Percentiles rank a stretch among this genome's conserved stretches.
These are phyloP conservation scores for Hypoxylon lienhwacheense DNA, from an alignment of 495 filamentous ascomycete genomes.

Conservation along the genomic window DNA sequence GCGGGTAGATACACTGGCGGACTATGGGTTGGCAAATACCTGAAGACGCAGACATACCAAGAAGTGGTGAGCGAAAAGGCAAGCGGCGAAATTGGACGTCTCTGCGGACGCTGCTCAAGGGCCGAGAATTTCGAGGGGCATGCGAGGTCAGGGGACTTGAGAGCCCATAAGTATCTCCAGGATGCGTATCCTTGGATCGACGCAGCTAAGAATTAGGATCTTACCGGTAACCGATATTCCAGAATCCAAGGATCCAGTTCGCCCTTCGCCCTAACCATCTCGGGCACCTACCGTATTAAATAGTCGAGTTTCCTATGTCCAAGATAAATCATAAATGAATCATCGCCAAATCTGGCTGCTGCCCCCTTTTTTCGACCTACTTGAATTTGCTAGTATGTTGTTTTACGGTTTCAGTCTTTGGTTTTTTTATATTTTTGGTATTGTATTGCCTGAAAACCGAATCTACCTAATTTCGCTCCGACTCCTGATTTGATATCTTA, in stretches of 20 bases:
- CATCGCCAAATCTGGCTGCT: background rate
- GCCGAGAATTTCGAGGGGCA: constrained; percentile 59
- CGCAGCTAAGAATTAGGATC: constrained; percentile 25
- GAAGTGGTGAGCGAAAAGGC: constrained; percentile 50
- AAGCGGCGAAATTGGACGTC: constrained; percentile 53
- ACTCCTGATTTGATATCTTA: too few species aligned
- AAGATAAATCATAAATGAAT: too few species aligned
- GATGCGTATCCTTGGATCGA: constrained; percentile 51
- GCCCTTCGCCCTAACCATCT: too few species aligned
- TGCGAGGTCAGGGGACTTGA: constrained; percentile 52
- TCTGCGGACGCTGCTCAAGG: constrained; percentile 54
- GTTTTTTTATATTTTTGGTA: too few species aligned
- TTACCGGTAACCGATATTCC: too few species aligned
- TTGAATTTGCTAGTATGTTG: background rate
- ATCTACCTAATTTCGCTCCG: too few species aligned
- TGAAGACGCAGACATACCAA: constrained; percentile 57
- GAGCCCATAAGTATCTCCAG: constrained; percentile 48
- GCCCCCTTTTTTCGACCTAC: background rate
- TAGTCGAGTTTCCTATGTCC: too few species aligned
- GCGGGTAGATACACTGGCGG: constrained; percentile 54
- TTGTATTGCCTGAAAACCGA: too few species aligned
- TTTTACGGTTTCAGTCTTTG: background rate
- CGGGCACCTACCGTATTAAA: background rate
- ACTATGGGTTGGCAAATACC: constrained; percentile 57
- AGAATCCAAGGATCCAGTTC: too few species aligned